Conservation (phyloP, 805 yeast species). For the Myxozyma sirexii region DNA sequence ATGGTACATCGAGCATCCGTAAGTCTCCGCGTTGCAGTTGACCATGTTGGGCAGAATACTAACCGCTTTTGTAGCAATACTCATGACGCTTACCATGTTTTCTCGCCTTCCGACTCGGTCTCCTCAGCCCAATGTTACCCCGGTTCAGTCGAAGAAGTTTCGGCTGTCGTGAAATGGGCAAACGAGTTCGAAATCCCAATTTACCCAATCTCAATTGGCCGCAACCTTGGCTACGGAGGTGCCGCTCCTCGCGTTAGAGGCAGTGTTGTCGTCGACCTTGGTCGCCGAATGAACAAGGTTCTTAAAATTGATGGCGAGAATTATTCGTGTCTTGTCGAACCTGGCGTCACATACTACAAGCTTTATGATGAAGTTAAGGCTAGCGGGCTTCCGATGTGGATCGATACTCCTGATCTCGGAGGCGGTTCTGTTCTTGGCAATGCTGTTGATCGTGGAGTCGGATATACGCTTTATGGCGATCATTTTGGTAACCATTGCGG, state of each 20-base stretch:
- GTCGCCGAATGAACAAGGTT: constrained; percentile 12
- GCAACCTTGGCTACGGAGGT: constrained; percentile 16
- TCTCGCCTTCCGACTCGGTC: constrained; percentile 3
- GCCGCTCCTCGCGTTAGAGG: constrained; percentile 14
- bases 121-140: constrained; percentile 8
- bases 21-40: neutral
- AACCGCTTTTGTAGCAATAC: constrained; percentile 7
- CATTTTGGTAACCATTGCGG: constrained; percentile 15
- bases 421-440: constrained; percentile 11
- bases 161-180: constrained; percentile 14
- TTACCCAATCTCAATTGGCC: constrained; percentile 14
- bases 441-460: constrained; percentile 11
- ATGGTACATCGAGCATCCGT: constrained; percentile 17
- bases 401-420: constrained; percentile 11
- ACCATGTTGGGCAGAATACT: too few relatives aligned
- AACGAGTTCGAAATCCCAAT: constrained; percentile 10
- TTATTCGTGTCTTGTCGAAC: constrained; percentile 8
- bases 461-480: constrained; percentile 13
- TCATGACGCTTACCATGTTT: constrained; percentile 7
- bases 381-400: constrained; percentile 8
- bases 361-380: constrained; percentile 5
- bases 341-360: constrained; percentile 11
- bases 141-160: constrained; percentile 4
- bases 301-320: constrained; percentile 7
- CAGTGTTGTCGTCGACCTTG: constrained; percentile 15